Percentiles rank a stretch among this genome's conserved stretches.
phyloP scores from a whole-genome alignment of 1,139 yeast genomes.

The Debaryomyces psychrophilus region DNA sequence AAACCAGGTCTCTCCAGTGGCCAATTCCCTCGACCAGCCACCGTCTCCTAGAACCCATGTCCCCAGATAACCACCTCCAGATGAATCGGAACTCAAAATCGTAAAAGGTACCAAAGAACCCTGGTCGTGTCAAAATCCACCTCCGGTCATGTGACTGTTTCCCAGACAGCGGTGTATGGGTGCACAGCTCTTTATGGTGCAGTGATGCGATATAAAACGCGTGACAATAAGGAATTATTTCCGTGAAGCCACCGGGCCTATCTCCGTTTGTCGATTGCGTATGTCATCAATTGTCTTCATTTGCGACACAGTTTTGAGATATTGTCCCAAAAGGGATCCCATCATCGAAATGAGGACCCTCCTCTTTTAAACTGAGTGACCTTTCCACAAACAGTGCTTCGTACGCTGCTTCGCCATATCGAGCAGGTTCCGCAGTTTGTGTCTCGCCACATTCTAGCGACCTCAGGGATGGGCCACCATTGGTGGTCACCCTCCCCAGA shows the following conservation, averaged over 20 bases:
- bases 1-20: no score
- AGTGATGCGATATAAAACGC: not conserved
- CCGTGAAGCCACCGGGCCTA: not conserved
- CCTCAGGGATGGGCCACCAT: not conserved
- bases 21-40: no score
- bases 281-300: not conserved
- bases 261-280: not conserved
- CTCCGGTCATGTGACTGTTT: not conserved
- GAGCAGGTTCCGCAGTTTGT: not conserved
- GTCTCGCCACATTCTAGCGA: not conserved
- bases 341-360: not conserved
- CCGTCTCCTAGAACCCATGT: no score
- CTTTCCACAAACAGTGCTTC: not conserved
- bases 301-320: conserved; percentile 1
- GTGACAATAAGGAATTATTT: not conserved
- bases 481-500: not conserved
- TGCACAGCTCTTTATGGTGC: not conserved
- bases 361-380: not conserved
- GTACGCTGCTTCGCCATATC: not conserved
- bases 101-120: no score
- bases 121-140: not conserved
- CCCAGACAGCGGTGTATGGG: not conserved
- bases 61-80: no score
- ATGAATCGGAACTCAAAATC: no score
- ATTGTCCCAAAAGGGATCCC: not conserved